phyloP scores from a whole-genome alignment of 495 filamentous ascomycete genomes.

The Cryomyces minteri region DNA sequence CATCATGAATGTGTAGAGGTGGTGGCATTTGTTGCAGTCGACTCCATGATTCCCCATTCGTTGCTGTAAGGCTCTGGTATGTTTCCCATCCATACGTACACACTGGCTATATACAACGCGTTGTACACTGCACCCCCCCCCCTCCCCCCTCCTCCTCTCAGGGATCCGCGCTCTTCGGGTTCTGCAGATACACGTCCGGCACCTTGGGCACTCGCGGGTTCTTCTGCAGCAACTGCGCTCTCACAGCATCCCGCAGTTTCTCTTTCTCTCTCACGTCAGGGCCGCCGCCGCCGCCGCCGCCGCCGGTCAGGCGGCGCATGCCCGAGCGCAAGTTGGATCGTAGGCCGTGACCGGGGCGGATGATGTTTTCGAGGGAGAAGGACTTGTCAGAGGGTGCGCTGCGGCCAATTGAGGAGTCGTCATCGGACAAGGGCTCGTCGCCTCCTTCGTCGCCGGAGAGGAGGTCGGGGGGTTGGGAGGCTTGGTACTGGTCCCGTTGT shows the following conservation, averaged over 20 bases:
- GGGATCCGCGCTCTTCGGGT: slow-evolving; percentile 3
- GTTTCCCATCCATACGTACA: too few relatives aligned
- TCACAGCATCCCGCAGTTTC: slow-evolving; percentile 12
- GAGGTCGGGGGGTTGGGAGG: slow-evolving; percentile 1
- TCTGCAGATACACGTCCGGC: slow-evolving; percentile 16
- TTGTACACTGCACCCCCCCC: too few relatives aligned
- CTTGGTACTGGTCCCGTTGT: neutral
- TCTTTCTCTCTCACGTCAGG: slow-evolving; percentile 11
- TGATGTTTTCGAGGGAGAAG: neutral
- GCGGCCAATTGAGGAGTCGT: slow-evolving; percentile 17
- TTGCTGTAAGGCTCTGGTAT: too few relatives aligned
- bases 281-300: neutral
- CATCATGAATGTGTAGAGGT: too few relatives aligned
- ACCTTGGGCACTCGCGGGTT: slow-evolving; percentile 24
- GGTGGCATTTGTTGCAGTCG: too few relatives aligned
- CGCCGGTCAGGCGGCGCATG: slow-evolving; percentile 16
- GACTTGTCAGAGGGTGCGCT: slow-evolving; percentile 6
- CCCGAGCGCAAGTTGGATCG: slow-evolving; percentile 9
- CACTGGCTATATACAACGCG: too few relatives aligned
- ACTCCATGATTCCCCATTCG: too few relatives aligned
- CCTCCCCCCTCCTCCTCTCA: neutral
- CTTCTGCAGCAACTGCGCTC: slow-evolving; percentile 8
- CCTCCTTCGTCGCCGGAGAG: slow-evolving; percentile 6
- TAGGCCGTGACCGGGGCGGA: neutral
- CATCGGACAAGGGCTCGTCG: slow-evolving; percentile 21